Percentiles rank a stretch among this genome's conserved stretches.
phyloP scores from a whole-genome alignment of 495 filamentous ascomycete genomes.

The Penicillium soppii region DNA sequence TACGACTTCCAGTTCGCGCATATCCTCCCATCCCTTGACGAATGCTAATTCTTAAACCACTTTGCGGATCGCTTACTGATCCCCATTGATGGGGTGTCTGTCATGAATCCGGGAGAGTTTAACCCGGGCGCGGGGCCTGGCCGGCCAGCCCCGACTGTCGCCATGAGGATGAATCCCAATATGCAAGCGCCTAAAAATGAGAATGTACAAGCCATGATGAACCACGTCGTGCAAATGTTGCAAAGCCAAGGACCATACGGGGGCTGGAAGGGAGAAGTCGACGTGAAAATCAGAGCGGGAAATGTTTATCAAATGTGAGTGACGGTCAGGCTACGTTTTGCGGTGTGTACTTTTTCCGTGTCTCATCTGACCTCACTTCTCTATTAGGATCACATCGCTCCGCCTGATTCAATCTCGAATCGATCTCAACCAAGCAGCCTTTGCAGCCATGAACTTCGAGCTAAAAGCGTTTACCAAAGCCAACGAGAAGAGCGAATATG shows the following conservation, averaged over 20 bases:
- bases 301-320: slow-evolving; percentile 52
- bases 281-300: slow-evolving; percentile 35
- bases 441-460: slow-evolving; percentile 50
- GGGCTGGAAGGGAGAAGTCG: slow-evolving; percentile 49
- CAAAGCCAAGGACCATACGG: slow-evolving; percentile 37
- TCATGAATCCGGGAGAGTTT: slow-evolving; percentile 53
- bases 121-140: slow-evolving; percentile 45
- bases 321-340: slow-evolving; percentile 5
- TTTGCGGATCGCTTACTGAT: slow-evolving; percentile 41
- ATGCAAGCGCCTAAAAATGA: slow-evolving; percentile 38
- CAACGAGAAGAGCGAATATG: slow-evolving; percentile 46
- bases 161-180: slow-evolving; percentile 30
- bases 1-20: slow-evolving; percentile 4
- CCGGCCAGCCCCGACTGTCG: slow-evolving; percentile 13
- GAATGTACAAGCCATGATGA: slow-evolving; percentile 34
- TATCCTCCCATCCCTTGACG: slow-evolving; percentile 24
- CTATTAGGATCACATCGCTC: slow-evolving; percentile 47
- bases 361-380: slow-evolving; percentile 1
- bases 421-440: slow-evolving; percentile 35
- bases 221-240: slow-evolving; percentile 37
- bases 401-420: slow-evolving; percentile 51
- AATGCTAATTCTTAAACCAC: slow-evolving; percentile 41
- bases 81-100: slow-evolving; percentile 47
- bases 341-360: not conserved
- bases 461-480: slow-evolving; percentile 46